Base-by-base conservation (phyloP, 2,329 filamentous ascomycete species). In the Phaeosphaeria sp. region DNA sequence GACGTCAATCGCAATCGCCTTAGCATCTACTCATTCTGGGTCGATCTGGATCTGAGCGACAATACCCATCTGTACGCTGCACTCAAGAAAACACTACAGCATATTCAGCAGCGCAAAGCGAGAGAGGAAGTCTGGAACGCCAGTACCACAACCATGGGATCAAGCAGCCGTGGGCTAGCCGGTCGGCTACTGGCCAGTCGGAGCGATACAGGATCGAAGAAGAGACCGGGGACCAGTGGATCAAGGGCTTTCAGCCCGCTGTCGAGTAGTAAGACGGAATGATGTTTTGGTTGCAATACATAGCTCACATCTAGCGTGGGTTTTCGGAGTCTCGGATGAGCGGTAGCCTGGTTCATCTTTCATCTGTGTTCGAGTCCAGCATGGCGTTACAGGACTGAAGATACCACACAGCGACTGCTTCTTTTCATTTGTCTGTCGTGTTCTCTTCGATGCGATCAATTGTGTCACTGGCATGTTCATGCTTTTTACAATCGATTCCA, bases 11-110 rank as follows among this genome's bases (percentile, higher is more conserved):
- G 67, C 5, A 72, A 72, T 42, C 53, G 57, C 0, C 54, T 75
- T 6, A 68, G 66, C 9, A 69, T 76, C n/a, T 76, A 75, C 52
- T 70, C 65, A 0, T 76, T 76, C 53, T 76, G 74, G 74, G 73
- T 75, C 13, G 74, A 76, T 46, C 66, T 76, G 7, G 73, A 76
- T 42, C 67, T 74, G 59, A 66, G 68, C 52, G 73, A 76, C 47
- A 76, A 76, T 42, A 60, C 66, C 47, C 71, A 76, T 49, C 43
- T 76, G 33, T 76, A 75, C 43, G 68, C 69, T 7, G 73, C 74
- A 54, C 60, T 76, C 10, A 76, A 75, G 58, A 73, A 72, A 53
- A 76, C 73, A 9, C 50, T 76, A 22, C 50, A 64, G n/a, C 68
- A 72, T 25, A 72, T 75, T 6, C 69, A 74, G 53, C 67, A 71